phyloP scores from a whole-genome alignment of 1,139 yeast genomes.

The Taphrina sp. region DNA sequence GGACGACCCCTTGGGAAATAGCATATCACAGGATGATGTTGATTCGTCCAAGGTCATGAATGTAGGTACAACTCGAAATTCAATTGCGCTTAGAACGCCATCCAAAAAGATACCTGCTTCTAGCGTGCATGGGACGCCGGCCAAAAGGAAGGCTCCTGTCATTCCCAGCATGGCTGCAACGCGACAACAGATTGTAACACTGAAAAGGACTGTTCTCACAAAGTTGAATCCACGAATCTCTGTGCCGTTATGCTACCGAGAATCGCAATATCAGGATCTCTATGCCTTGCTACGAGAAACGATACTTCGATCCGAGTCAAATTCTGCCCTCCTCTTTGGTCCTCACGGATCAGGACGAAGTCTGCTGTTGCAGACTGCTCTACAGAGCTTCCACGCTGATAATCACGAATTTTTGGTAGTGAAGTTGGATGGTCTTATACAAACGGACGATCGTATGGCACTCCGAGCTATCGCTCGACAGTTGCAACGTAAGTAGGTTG shows the following conservation, averaged over 20 bases:
- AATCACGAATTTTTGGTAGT: constrained; percentile 57
- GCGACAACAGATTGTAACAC: constrained; percentile 1
- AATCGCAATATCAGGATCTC: constrained; percentile 7
- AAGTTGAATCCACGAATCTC: not conserved
- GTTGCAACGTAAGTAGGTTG: constrained; percentile 54
- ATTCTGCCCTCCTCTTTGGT: constrained; percentile 76
- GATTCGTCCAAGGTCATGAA: not conserved
- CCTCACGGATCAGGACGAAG: constrained; percentile 80
- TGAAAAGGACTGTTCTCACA: not conserved
- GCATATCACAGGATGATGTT: not conserved
- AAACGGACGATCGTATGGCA: constrained; percentile 73
- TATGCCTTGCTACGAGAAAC: constrained; percentile 60
- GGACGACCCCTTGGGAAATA: not conserved
- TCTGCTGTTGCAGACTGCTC: constrained; percentile 57
- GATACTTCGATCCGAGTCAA: constrained; percentile 68
- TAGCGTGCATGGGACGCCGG: too few relatives aligned
- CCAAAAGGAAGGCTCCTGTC: not conserved
- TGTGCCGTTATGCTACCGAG: not conserved
- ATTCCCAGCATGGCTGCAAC: constrained; percentile 2
- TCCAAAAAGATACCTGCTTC: not conserved
- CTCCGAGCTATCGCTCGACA: constrained; percentile 83
- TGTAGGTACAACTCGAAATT: not conserved
- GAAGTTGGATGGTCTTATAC: constrained; percentile 66
- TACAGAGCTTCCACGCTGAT: constrained; percentile 49
- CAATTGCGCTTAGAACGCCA: not conserved